A percentile compares a stretch with the other conserved stretches of the same genome.
These are phyloP conservation scores for Ophiocordyceps camponoti-saundersi DNA, from an alignment of 2,329 filamentous ascomycete species.

Conservation along the genomic window DNA sequence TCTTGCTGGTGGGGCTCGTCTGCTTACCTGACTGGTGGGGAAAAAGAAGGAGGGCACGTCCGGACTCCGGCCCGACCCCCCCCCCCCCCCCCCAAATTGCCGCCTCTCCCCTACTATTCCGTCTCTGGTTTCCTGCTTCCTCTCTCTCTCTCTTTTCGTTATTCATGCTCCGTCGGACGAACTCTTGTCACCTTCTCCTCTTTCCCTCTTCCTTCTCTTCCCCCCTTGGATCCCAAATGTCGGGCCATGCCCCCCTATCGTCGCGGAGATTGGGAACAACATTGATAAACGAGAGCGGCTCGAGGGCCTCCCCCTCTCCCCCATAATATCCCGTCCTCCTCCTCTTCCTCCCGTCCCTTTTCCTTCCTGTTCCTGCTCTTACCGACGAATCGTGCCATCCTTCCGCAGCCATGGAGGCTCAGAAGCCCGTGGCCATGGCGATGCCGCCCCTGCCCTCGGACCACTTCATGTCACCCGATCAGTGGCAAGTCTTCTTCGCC, in stretches of 20 bases:
- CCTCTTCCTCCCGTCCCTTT: not conserved
- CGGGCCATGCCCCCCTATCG: too few relatives aligned
- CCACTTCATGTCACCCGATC: slow-evolving; percentile 25
- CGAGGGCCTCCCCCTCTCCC: too few relatives aligned
- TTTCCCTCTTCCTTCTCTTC: not conserved
- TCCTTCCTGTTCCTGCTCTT: not conserved
- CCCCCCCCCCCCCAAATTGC: too few relatives aligned
- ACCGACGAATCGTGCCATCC: too few relatives aligned
- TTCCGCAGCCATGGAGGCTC: not conserved
- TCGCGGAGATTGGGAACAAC: not conserved
- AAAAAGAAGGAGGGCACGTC: too few relatives aligned
- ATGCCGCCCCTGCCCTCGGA: slow-evolving; percentile 11
- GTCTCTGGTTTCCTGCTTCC: too few relatives aligned
- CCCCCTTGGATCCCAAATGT: not conserved
- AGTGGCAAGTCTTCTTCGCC: slow-evolving; percentile 37
- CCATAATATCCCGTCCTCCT: not conserved
- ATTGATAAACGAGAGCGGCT: not conserved
- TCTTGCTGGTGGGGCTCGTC: too few relatives aligned
- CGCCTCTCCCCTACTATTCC: not conserved
- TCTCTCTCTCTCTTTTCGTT: too few relatives aligned
- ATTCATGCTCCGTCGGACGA: not conserved
- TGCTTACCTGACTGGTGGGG: too few relatives aligned
- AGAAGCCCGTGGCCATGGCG: slow-evolving; percentile 3
- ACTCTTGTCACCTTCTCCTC: not conserved
- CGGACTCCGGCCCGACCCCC: too few relatives aligned